phyloP scores from a whole-genome alignment of 2,329 filamentous ascomycete genomes.

The Bertia moriformis region DNA sequence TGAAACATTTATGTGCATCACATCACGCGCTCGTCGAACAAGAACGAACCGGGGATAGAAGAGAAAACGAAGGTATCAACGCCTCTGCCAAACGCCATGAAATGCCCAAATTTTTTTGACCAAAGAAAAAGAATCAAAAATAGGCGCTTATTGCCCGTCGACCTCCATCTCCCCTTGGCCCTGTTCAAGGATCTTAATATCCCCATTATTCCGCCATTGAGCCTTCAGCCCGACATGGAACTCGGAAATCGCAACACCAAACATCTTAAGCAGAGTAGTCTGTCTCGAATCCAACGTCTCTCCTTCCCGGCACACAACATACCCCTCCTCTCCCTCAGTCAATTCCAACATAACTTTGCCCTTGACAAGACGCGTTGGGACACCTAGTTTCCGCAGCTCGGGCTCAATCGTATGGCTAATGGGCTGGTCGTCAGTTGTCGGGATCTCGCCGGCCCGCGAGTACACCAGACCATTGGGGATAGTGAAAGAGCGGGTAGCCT shows the following conservation, averaged over 20 bases:
- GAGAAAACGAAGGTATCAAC: neutral
- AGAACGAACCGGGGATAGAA: neutral
- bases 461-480: constrained; percentile 48
- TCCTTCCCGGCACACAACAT: constrained; percentile 46
- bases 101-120: constrained; percentile 1
- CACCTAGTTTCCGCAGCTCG: constrained; percentile 47
- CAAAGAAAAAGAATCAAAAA: neutral
- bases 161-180: neutral
- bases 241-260: constrained; percentile 52
- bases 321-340: constrained; percentile 21
- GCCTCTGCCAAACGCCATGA: neutral
- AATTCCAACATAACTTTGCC: constrained; percentile 48
- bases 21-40: neutral
- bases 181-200: neutral
- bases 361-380: constrained; percentile 51
- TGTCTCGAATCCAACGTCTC: constrained; percentile 50
- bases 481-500: constrained; percentile 39
- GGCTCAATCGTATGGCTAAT: constrained; percentile 51
- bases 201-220: constrained; percentile 9
- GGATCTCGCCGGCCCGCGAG: constrained; percentile 38
- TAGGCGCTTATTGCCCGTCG: neutral
- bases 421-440: constrained; percentile 43
- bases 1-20: no score
- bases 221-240: constrained; percentile 48
- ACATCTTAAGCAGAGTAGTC: constrained; percentile 53